Evolutionary conservation across 2,329 filamentous ascomycete species (phyloP).

Genomic region (Colletotrichum trifolii): DNA sequence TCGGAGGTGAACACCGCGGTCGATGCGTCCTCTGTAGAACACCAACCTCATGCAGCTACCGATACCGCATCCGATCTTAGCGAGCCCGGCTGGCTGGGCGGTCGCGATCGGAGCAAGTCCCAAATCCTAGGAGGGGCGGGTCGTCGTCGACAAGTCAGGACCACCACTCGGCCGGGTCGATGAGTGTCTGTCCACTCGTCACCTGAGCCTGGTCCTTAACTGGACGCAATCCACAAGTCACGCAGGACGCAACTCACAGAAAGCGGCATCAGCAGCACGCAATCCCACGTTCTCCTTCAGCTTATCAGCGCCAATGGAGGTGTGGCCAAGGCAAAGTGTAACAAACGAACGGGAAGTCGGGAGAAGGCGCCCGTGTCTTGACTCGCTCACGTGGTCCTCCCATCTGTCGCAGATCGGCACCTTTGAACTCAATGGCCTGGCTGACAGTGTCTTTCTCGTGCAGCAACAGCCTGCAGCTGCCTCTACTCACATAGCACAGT

Average conservation of each 20-base stretch:
- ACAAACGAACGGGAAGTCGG: conserved; percentile 10
- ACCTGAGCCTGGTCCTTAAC: conserved; percentile 28
- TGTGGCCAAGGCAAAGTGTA: conserved; percentile 3
- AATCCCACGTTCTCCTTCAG: conserved; percentile 9
- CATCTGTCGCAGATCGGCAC: conserved; percentile 18
- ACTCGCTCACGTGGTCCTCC: conserved; percentile 32
- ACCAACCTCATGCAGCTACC: conserved; percentile 32
- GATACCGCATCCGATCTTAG: conserved; percentile 25
- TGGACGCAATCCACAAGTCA: conserved; percentile 19
- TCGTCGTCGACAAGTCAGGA: conserved; percentile 7
- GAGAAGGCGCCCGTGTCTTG: conserved; percentile 25
- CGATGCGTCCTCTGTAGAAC: conserved; percentile 21
- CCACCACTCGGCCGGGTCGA: conserved; percentile 9
- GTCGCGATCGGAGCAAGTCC: conserved; percentile 18
- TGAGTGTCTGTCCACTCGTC: conserved; percentile 19
- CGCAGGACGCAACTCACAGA: conserved; percentile 20
- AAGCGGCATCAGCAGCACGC: conserved; percentile 19
- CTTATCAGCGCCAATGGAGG: conserved; percentile 15
- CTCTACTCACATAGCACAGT: background rate
- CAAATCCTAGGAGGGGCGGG: conserved; percentile 20
- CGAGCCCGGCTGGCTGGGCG: conserved; percentile 21
- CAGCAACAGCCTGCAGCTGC: conserved; percentile 1
- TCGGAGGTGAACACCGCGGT: conserved; percentile 7
- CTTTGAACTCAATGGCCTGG: conserved; percentile 16
- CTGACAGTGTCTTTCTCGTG: no score